A percentile compares a stretch with the other conserved stretches of the same genome.
phyloP scores from a whole-genome alignment of 768 basidiomycete genomes.

The Kwoniella bestiolae region DNA sequence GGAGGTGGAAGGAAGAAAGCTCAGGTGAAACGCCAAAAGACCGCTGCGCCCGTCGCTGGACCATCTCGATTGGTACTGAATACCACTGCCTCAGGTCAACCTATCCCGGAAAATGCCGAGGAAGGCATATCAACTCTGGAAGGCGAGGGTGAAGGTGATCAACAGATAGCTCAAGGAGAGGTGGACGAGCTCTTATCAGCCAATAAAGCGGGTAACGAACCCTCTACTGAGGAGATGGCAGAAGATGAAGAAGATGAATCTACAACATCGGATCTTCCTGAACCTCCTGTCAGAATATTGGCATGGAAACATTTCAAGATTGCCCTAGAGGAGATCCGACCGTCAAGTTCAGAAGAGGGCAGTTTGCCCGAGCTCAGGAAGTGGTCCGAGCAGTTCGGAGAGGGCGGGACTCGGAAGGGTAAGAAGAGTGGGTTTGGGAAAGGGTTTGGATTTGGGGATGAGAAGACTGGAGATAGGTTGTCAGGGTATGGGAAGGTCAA shows the following conservation, averaged over 20 bases:
- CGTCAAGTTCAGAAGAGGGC: slow-evolving; percentile 75
- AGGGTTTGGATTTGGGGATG: slow-evolving; percentile 75
- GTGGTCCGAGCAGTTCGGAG: slow-evolving; percentile 95
- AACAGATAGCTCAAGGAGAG: slow-evolving; percentile 15
- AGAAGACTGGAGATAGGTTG: slow-evolving; percentile 25
- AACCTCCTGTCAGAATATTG: slow-evolving; percentile 17
- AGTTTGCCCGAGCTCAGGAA: slow-evolving; percentile 52
- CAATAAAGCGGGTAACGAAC: slow-evolving; percentile 12
- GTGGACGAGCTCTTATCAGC: slow-evolving; percentile 5
- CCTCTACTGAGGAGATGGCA: not conserved
- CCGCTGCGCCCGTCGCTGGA: slow-evolving; percentile 6
- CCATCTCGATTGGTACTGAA: not conserved
- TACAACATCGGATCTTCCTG: not conserved
- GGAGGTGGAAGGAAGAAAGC: slow-evolving; percentile 24
- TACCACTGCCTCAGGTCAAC: not conserved
- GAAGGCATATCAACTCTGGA: slow-evolving; percentile 1
- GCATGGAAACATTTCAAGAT: slow-evolving; percentile 70
- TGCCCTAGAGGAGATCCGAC: slow-evolving; percentile 85
- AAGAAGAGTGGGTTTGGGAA: slow-evolving; percentile 84
- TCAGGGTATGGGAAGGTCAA: slow-evolving; percentile 44
- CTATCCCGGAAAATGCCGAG: not conserved
- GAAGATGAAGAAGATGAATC: not conserved
- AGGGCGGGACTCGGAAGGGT: slow-evolving; percentile 71
- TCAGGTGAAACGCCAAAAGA: slow-evolving; percentile 13
- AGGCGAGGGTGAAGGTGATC: slow-evolving; percentile 17